A percentile compares a stretch with the other conserved stretches of the same genome.
Evolutionary conservation across 495 filamentous ascomycete genomes (phyloP).

Genomic region (Talaromyces proteolyticus): DNA sequence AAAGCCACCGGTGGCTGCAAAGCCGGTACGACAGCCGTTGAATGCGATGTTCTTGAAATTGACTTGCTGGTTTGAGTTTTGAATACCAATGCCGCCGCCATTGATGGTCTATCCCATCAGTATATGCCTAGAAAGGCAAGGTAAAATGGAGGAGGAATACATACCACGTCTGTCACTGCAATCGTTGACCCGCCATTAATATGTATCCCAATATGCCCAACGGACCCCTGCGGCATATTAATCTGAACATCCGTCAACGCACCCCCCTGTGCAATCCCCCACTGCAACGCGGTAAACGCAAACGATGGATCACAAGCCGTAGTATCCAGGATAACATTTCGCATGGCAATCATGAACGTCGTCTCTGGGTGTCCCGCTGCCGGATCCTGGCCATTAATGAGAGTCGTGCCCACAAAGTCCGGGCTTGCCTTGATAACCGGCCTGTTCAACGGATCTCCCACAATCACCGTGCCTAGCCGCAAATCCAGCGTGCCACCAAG

Average conservation of each 20-base stretch:
- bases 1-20: constrained; percentile 31
- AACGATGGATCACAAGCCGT: constrained; percentile 17
- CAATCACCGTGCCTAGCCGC: constrained; percentile 23
- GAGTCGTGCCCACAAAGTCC: constrained; percentile 9
- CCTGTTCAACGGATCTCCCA: constrained; percentile 16
- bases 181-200: constrained; percentile 37
- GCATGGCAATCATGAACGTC: constrained; percentile 34
- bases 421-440: constrained; percentile 15
- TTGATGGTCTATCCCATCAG: too few relatives aligned
- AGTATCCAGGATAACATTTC: constrained; percentile 37
- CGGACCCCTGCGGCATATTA: constrained; percentile 51
- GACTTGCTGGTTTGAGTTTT: constrained; percentile 46
- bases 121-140: constrained; percentile 26
- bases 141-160: constrained; percentile 9
- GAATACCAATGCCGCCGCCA: constrained; percentile 44
- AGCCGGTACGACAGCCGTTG: constrained; percentile 28
- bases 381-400: constrained; percentile 25
- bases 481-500: constrained; percentile 19
- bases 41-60: constrained; percentile 44
- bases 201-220: constrained; percentile 49
- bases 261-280: constrained; percentile 66
- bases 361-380: constrained; percentile 27
- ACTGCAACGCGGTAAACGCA: constrained; percentile 40
- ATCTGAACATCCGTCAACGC: constrained; percentile 70
- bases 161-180: constrained; percentile 41